A percentile compares a stretch with the other conserved stretches of the same genome.
These are phyloP conservation scores for Claviceps monticola DNA, from an alignment of 2,329 filamentous ascomycete species.

Conservation along the genomic window DNA sequence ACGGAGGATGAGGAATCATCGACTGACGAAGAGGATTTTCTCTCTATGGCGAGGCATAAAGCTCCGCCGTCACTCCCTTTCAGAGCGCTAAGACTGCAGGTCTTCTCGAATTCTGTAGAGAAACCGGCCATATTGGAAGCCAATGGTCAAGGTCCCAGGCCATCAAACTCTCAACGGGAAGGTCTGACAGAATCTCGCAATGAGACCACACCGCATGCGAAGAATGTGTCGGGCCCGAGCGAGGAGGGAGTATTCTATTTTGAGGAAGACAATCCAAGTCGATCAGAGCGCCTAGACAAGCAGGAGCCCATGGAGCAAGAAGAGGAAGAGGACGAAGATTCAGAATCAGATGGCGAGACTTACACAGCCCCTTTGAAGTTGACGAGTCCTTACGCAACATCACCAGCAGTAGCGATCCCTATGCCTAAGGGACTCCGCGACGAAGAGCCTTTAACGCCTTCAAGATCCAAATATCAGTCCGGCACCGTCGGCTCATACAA, in stretches of 20 bases:
- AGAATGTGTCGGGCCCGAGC: constrained; percentile 6
- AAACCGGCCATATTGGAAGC: constrained; percentile 3
- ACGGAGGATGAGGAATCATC: constrained; percentile 16
- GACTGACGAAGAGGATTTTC: constrained; percentile 27
- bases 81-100: background rate
- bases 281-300: constrained; percentile 5
- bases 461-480: constrained; percentile 20
- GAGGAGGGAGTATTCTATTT: constrained; percentile 34
- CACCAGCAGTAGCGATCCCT: constrained; percentile 28
- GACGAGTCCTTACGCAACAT: constrained; percentile 24
- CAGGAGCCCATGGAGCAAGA: background rate
- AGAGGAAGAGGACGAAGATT: background rate
- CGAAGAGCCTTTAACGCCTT: constrained; percentile 18
- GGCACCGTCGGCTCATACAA: constrained; percentile 40
- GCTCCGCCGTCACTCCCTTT: background rate
- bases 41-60: constrained; percentile 23
- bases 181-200: background rate
- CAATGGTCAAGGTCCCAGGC: background rate
- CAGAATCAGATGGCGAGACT: constrained; percentile 1
- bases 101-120: constrained; percentile 14
- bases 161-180: background rate
- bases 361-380: background rate
- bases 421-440: background rate
- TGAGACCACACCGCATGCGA: background rate
- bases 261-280: constrained; percentile 23